Evolutionary conservation across 2,329 filamentous ascomycete species (phyloP), one percentile per base, ranked within the genome.

Genomic region (Alternaria arbusti): DNA sequence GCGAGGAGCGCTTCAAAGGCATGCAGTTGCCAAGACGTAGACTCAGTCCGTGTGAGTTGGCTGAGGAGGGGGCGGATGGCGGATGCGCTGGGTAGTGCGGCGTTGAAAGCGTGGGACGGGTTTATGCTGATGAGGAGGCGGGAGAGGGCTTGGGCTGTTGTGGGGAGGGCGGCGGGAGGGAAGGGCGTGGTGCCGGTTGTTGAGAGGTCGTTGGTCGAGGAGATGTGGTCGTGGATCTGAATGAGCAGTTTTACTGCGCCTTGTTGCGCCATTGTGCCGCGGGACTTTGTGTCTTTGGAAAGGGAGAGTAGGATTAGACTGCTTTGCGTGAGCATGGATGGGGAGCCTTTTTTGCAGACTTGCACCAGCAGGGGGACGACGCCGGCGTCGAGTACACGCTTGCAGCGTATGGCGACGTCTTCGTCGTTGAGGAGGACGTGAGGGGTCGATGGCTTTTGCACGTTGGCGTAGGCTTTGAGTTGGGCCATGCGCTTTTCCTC

Each of bases 401-500:
- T 89, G 79, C 95, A 97, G 23, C 96, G 89, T 64, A 86, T 86
- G 15, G 87, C 85, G 32, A 97, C 94, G 68, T 92, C 89, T 3
- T 90, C 85, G 61, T 97, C 90, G 64, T 94, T 88, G 61, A 96
- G 90, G 0, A 96, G 84, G 8, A 88, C 87, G 74, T 94, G 88
- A 0, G 86, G 83, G 3, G 85, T 82, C 0, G 84, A 77, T 2
- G 83, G 80, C 73, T 93, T 94, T 6, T 90, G 89, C 1, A 93
- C 91, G 75, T 97, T 93, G 13, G 96, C 96, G 73, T 98, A 99
- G 3, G 94, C 93, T 83, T 97, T 97, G 47, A 99, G 86, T 78
- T 99, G 92, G 6, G 88, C 88, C 83, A 99, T 93, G 74, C 92
- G 93, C 82, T 95, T 96, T 73, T 97, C 91, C 79, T 99, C 96